phyloP scores from a whole-genome alignment of 768 basidiomycete species.

The Auriscalpium orientale region DNA sequence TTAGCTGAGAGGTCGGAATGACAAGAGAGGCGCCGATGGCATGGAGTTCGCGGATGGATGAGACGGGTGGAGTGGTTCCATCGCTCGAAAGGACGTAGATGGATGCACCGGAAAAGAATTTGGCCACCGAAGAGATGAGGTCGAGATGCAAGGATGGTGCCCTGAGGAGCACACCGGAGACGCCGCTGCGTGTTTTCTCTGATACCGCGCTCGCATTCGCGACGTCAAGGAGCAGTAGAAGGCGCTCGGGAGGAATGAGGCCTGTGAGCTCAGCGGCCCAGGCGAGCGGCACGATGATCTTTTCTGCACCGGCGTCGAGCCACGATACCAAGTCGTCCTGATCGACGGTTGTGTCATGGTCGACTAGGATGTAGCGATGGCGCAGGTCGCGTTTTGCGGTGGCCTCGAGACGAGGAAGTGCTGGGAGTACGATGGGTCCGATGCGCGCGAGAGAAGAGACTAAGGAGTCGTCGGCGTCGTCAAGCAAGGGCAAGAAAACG shows the following conservation, averaged over 20 bases:
- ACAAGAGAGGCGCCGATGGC: slow-evolving; percentile 58
- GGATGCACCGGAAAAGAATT: slow-evolving; percentile 57
- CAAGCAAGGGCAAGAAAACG: slow-evolving; percentile 56
- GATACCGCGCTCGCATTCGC: slow-evolving; percentile 67
- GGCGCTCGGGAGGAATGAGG: slow-evolving; percentile 59
- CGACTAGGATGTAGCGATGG: slow-evolving; percentile 47
- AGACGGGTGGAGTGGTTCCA: slow-evolving; percentile 44
- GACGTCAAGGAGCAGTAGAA: slow-evolving; percentile 72
- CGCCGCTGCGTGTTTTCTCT: slow-evolving; percentile 62
- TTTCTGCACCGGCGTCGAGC: slow-evolving; percentile 76
- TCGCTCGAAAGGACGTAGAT: slow-evolving; percentile 54
- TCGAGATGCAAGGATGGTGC: slow-evolving; percentile 65
- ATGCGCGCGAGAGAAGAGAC: slow-evolving; percentile 61
- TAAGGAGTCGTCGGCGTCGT: slow-evolving; percentile 39
- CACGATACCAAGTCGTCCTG: slow-evolving; percentile 50
- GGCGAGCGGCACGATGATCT: slow-evolving; percentile 67
- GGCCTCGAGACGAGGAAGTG: slow-evolving; percentile 20
- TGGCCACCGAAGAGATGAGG: slow-evolving; percentile 67
- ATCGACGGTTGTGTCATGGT: slow-evolving; percentile 37
- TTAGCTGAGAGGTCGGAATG: slow-evolving; percentile 65
- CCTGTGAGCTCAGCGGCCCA: slow-evolving; percentile 60
- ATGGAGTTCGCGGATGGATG: slow-evolving; percentile 52
- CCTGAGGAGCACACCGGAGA: slow-evolving; percentile 78
- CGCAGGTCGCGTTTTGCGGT: slow-evolving; percentile 20
- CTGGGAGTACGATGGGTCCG: slow-evolving; percentile 62